phyloP scores from a whole-genome alignment of 257 asterid genomes.

The Scutellaria baicalensis region DNA sequence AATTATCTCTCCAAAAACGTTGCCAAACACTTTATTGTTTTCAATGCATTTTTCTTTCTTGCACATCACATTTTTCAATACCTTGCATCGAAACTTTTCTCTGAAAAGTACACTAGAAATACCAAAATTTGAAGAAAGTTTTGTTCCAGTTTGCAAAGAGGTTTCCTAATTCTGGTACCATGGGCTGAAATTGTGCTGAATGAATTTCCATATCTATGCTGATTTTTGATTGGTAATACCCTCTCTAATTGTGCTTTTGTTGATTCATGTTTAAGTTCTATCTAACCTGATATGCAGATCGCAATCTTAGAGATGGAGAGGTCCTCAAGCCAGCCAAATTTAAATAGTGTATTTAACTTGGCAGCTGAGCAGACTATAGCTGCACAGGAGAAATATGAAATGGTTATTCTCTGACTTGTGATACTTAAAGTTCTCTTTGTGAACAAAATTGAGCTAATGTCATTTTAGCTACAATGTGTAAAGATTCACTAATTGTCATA shows the following conservation, averaged over 20 bases:
- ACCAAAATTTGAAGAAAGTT: not conserved
- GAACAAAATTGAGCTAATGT: not conserved
- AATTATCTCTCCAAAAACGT: too few species aligned
- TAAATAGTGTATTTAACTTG: conserved; percentile 50
- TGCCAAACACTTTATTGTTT: too few species aligned
- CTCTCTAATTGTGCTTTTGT: not conserved
- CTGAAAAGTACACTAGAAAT: too few species aligned
- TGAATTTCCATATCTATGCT: not conserved
- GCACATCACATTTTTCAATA: too few species aligned
- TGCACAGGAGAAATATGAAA: conserved; percentile 60
- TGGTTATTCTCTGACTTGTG: conserved; percentile 36
- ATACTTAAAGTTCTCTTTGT: conserved; percentile 6
- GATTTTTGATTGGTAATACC: conserved; percentile 4
- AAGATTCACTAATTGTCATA: not conserved
- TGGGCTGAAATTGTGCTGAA: not conserved
- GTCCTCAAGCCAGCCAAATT: conserved; percentile 68
- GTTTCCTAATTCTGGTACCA: not conserved
- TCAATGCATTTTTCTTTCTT: too few species aligned
- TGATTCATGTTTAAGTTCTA: conserved; percentile 4
- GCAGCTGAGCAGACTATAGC: conserved; percentile 58
- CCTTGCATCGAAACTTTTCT: too few species aligned
- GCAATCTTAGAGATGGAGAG: conserved; percentile 70
- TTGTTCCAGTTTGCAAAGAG: not conserved
- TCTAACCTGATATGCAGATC: conserved; percentile 40
- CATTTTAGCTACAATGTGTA: not conserved